phyloP scores from a whole-genome alignment of 2,329 filamentous ascomycete genomes.

The Aspergillus brasiliensis region DNA sequence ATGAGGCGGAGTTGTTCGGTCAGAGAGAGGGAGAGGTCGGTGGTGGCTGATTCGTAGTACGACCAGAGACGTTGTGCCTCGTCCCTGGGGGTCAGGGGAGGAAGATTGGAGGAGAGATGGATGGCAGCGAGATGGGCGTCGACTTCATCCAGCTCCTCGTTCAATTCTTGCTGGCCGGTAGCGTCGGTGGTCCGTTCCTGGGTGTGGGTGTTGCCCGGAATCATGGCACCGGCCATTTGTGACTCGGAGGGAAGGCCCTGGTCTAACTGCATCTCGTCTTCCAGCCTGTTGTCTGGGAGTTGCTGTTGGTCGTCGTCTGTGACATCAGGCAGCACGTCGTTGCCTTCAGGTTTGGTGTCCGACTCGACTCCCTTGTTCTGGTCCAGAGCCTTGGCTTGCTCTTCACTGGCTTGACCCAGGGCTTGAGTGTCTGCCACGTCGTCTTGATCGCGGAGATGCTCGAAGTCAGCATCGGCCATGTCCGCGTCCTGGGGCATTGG shows the following conservation, averaged over 20 bases:
- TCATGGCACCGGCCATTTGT: slow-evolving; percentile 53
- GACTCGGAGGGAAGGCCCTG: slow-evolving; percentile 39
- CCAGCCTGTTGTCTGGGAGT: slow-evolving; percentile 49
- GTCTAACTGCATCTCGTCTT: slow-evolving; percentile 49
- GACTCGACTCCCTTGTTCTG: slow-evolving; percentile 84
- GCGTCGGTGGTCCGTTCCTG: slow-evolving; percentile 30
- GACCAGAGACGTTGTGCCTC: slow-evolving; percentile 78
- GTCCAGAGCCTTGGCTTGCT: slow-evolving; percentile 82
- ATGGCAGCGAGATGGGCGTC: slow-evolving; percentile 67
- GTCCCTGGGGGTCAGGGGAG: slow-evolving; percentile 49
- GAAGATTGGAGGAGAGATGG: slow-evolving; percentile 61
- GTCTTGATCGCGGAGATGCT: slow-evolving; percentile 86
- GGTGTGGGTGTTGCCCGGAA: slow-evolving; percentile 51
- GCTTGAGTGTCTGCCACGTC: slow-evolving; percentile 85
- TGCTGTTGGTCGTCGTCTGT: slow-evolving; percentile 45
- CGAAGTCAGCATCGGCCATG: slow-evolving; percentile 80
- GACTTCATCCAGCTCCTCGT: slow-evolving; percentile 50
- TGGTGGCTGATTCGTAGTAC: slow-evolving; percentile 79
- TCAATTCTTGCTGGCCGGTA: slow-evolving; percentile 45
- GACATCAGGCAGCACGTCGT: slow-evolving; percentile 59
- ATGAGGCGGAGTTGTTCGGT: slow-evolving; percentile 96
- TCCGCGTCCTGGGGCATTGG: slow-evolving; percentile 65
- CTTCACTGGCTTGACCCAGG: slow-evolving; percentile 81
- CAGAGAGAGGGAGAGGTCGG: slow-evolving; percentile 81
- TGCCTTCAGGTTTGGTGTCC: slow-evolving; percentile 58